Conservation (phyloP, 2,329 filamentous ascomycete genomes). For the Colletotrichum liriopes region DNA sequence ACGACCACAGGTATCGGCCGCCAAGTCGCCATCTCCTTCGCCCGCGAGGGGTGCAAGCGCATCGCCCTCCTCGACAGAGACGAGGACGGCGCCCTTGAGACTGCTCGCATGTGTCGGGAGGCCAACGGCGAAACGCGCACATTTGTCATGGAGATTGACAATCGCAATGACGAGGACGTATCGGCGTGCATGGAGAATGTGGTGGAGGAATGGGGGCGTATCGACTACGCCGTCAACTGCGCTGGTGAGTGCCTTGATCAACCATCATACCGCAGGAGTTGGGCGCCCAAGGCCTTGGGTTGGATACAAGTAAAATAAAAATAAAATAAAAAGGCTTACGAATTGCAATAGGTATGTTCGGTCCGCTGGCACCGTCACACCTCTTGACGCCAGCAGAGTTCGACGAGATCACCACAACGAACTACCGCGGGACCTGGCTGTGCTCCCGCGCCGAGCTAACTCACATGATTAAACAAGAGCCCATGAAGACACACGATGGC, state of each 20-base stretch:
- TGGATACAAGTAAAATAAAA: not conserved
- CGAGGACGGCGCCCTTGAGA: constrained; percentile 51
- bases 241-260: constrained; percentile 51
- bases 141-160: constrained; percentile 52
- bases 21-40: constrained; percentile 60
- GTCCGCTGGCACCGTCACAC: constrained; percentile 54
- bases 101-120: constrained; percentile 49
- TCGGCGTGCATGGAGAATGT: constrained; percentile 51
- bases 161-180: constrained; percentile 54
- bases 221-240: constrained; percentile 64
- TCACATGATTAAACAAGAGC: constrained; percentile 61
- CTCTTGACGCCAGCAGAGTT: constrained; percentile 56
- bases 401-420: constrained; percentile 59
- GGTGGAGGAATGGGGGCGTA: constrained; percentile 54
- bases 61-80: constrained; percentile 60
- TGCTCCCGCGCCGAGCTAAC: constrained; percentile 59
- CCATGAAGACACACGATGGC: constrained; percentile 59
- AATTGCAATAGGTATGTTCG: constrained; percentile 53
- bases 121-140: constrained; percentile 48
- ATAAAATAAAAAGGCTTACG: not conserved
- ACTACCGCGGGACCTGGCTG: constrained; percentile 63
- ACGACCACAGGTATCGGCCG: constrained; percentile 57
- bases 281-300: not conserved
- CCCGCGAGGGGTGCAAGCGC: constrained; percentile 58
- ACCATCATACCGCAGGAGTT: too few relatives aligned